These are phyloP conservation scores for Aurifilum marmelostoma DNA, from an alignment of 2,329 filamentous ascomycete species.

Conservation along the genomic window DNA sequence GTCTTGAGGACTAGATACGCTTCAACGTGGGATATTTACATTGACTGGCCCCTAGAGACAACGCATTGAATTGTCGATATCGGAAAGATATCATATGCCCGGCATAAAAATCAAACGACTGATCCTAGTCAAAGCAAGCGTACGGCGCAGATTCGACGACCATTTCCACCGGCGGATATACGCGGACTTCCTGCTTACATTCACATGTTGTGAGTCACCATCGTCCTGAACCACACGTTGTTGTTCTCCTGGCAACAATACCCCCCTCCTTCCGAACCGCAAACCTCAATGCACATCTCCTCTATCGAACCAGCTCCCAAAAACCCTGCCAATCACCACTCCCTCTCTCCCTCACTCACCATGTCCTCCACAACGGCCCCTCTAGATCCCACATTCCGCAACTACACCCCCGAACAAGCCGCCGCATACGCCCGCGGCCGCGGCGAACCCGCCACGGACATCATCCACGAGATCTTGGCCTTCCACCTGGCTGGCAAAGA, in stretches of 20 bases:
- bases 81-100: not conserved
- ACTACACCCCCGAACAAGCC: slow-evolving; percentile 34
- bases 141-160: not conserved
- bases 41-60: not conserved
- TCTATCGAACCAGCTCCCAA: not conserved
- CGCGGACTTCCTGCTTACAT: not conserved
- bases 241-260: not conserved
- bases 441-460: slow-evolving; percentile 27
- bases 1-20: not conserved
- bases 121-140: not conserved
- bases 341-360: not conserved
- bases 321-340: not conserved
- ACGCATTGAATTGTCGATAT: not conserved
- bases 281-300: not conserved
- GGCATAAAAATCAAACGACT: not conserved
- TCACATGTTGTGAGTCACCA: not conserved
- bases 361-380: not conserved
- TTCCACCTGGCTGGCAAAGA: slow-evolving; percentile 32
- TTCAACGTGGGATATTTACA: not conserved
- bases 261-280: not conserved
- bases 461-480: slow-evolving; percentile 32
- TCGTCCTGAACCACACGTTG: not conserved
- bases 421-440: slow-evolving; percentile 34
- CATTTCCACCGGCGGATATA: not conserved
- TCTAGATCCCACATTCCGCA: slow-evolving; percentile 35